Evolutionary conservation across 1,284 basidiomycete genomes (phyloP), one percentile per base, ranked within the genome.

Genomic region (Boletellus sp.): DNA sequence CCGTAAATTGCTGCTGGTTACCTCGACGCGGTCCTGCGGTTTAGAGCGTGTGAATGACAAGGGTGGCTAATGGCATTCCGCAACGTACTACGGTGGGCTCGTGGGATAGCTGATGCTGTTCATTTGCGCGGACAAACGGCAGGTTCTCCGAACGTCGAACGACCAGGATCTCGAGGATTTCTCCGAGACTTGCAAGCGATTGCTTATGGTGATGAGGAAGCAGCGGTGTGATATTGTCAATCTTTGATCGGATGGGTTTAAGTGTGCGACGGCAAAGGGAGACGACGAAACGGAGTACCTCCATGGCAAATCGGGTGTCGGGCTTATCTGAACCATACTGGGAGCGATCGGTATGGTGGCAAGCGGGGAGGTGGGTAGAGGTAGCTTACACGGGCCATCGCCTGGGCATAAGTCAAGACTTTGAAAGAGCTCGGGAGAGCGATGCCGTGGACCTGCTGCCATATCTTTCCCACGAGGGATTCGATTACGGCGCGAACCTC

Each of bases 311-410:
- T 49, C 95, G 82, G 45, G 86, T 83, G 70, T 98, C 94, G 36
- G 94, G 94, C 75, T 98, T 98, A 74, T 98, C 94, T 45, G 91
- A 93, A 10, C 95, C 94, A 76, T 87, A 97, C 84, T 91, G 57
- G 22, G 56, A 51, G 40, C 38, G 38, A 60, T 58, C 53, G 55
- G 51, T 44, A 49, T 52, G 49, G 51, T 50, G 58, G 56, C 28
- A 35, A 48, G 50, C 15, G 24, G 2, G 13, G 15, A 43, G 36
- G 53, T n/a, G 49, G 39, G 47, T n/a, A 35, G 54, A 21, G 40
- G 16, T 26, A 64, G 50, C 86, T 74, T 68, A 90, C 89, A 55
- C 82, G 82, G 63, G 80, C 76, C 89, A 96, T 95, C 7, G 92
- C 91, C 61, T 93, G 84, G 53, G 78, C 69, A 69, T 94, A 95